These are phyloP conservation scores for Lecanicillium sp. DNA, from an alignment of 2,329 filamentous ascomycete species.

Conservation along the genomic window DNA sequence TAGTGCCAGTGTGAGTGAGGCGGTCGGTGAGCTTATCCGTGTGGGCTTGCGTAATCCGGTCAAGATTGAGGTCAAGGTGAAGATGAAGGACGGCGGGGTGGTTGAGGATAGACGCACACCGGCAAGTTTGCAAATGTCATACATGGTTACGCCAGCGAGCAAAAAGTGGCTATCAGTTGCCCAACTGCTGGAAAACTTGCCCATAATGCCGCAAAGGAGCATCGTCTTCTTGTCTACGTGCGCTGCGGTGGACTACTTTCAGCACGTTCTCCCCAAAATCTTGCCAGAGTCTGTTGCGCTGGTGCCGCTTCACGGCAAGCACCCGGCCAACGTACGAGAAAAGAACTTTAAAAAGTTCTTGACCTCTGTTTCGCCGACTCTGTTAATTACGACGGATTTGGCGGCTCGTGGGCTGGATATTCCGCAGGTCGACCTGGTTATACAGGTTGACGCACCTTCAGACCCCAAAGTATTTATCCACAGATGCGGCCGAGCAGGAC, in stretches of 20 bases:
- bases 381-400: constrained; percentile 88
- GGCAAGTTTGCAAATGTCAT: constrained; percentile 86
- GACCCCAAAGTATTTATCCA: constrained; percentile 96
- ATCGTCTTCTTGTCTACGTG: constrained; percentile 94
- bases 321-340: constrained; percentile 76
- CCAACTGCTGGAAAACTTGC: constrained; percentile 59
- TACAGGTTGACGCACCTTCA: constrained; percentile 74
- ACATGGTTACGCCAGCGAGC: constrained; percentile 64
- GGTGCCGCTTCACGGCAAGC: constrained; percentile 84
- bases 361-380: constrained; percentile 62
- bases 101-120: constrained; percentile 80
- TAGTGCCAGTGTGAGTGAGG: constrained; percentile 92
- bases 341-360: constrained; percentile 81
- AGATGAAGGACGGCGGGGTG: constrained; percentile 55
- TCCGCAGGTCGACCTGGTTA: constrained; percentile 80
- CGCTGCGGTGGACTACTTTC: constrained; percentile 90
- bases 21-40: constrained; percentile 84
- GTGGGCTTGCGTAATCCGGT: constrained; percentile 91
- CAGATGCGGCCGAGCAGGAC: constrained; percentile 78
- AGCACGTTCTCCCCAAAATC: constrained; percentile 66
- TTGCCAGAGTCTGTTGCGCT: constrained; percentile 61
- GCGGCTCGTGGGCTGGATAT: constrained; percentile 88
- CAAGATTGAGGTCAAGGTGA: constrained; percentile 90
- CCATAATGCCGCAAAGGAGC: constrained; percentile 70
- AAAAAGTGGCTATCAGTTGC: constrained; percentile 72